Evolutionary conservation across 2,329 filamentous ascomycete species (phyloP).

Genomic region (Penicillium frequentans): DNA sequence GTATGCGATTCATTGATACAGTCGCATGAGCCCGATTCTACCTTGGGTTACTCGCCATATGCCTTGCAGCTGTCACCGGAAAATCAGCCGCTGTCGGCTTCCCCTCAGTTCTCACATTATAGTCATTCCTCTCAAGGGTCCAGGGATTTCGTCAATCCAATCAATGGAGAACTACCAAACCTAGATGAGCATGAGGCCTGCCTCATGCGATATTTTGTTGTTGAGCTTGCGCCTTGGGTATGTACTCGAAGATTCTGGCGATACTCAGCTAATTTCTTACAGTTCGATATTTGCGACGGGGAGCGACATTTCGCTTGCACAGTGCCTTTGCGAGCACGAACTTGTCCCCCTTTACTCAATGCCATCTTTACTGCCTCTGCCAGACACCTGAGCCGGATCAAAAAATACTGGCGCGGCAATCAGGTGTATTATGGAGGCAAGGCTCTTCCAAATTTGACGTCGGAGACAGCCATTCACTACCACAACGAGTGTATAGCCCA

Average conservation of each 20-base stretch:
- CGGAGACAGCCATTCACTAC: conserved; percentile 41
- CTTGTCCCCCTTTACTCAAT: conserved; percentile 42
- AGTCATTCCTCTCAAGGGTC: conserved; percentile 8
- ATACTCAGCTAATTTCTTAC: not conserved
- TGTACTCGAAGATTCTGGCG: not conserved
- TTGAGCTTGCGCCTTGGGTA: conserved; percentile 24
- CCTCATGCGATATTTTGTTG: conserved; percentile 21
- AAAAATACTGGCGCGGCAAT: conserved; percentile 20
- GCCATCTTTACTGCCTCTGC: conserved; percentile 42
- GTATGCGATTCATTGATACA: conserved; percentile 2
- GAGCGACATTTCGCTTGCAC: conserved; percentile 43
- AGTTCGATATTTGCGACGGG: conserved; percentile 47
- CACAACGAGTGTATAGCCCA: conserved; percentile 45
- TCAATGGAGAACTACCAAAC: conserved; percentile 4
- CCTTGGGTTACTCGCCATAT: conserved; percentile 4
- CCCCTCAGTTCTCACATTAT: conserved; percentile 8
- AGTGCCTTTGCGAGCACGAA: conserved; percentile 42
- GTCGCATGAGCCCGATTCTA: not conserved
- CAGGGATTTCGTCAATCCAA: not conserved
- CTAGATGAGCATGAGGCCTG: conserved; percentile 18
- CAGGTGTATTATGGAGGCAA: conserved; percentile 24
- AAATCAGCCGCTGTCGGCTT: conserved; percentile 8
- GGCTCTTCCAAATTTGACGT: conserved; percentile 29
- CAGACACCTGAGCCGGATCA: conserved; percentile 37
- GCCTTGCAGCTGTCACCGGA: conserved; percentile 8